phyloP scores from a whole-genome alignment of 257 asterid genomes.

The Phtheirospermum japonicum region DNA sequence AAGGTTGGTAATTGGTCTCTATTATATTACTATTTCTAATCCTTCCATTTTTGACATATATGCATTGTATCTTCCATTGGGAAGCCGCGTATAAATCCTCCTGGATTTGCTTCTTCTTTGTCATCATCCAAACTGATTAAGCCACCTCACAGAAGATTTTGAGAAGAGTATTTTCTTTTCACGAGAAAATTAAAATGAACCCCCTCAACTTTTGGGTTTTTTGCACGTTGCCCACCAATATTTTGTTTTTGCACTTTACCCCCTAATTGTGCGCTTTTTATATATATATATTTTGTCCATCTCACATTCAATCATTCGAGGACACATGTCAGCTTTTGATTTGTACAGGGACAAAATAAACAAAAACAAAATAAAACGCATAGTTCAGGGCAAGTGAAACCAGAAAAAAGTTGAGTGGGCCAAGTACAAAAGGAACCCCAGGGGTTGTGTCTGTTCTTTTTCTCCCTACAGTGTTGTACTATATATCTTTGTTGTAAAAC shows the following conservation, averaged over 20 bases:
- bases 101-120: slow-evolving; percentile 33
- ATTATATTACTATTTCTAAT: slow-evolving; percentile 21
- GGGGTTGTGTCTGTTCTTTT: too few species aligned
- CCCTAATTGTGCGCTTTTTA: background rate
- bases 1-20: background rate
- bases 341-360: too few species aligned
- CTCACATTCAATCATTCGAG: background rate
- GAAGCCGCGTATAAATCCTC: slow-evolving; percentile 26
- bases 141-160: slow-evolving; percentile 38
- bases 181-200: too few species aligned
- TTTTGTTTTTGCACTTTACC: background rate
- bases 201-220: background rate
- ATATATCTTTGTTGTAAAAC: too few species aligned
- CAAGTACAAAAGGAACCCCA: background rate
- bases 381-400: too few species aligned
- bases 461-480: too few species aligned
- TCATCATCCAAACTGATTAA: slow-evolving; percentile 31
- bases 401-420: background rate
- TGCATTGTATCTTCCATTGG: slow-evolving; percentile 31
- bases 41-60: slow-evolving; percentile 15
- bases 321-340: too few species aligned
- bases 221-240: background rate
- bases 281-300: background rate
- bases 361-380: background rate
- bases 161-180: background rate